phyloP scores from a whole-genome alignment of 129 eudicot species.

The Tagetes erecta region DNA sequence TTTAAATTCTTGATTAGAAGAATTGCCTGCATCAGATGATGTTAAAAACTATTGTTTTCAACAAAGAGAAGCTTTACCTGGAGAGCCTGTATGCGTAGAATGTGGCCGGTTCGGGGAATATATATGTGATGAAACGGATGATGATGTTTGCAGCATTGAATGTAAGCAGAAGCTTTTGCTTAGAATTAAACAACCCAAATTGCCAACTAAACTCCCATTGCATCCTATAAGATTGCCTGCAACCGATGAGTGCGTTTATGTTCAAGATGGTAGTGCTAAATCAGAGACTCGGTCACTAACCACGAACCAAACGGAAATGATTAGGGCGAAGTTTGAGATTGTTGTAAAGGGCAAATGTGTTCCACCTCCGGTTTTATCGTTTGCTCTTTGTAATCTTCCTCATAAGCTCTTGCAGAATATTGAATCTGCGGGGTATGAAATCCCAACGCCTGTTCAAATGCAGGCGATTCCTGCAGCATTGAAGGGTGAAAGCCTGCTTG shows the following conservation, averaged over 20 bases:
- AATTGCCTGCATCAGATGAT: slow-evolving; percentile 51
- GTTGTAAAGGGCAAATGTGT: slow-evolving; percentile 55
- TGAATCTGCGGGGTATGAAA: slow-evolving; percentile 76
- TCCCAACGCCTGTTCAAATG: slow-evolving; percentile 98
- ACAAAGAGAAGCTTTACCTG: slow-evolving; percentile 95
- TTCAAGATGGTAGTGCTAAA: slow-evolving; percentile 44
- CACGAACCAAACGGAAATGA: slow-evolving; percentile 38
- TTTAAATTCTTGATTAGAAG: slow-evolving; percentile 18
- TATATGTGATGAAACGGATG: slow-evolving; percentile 95
- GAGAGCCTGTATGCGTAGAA: slow-evolving; percentile 72
- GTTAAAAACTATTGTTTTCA: slow-evolving; percentile 78
- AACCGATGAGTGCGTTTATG: slow-evolving; percentile 78
- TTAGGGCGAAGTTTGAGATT: slow-evolving; percentile 70
- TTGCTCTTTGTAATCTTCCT: slow-evolving; percentile 65
- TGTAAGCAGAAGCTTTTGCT: slow-evolving; percentile 62
- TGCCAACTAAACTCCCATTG: slow-evolving; percentile 33
- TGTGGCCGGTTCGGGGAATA: slow-evolving; percentile 98
- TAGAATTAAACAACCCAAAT: slow-evolving; percentile 43
- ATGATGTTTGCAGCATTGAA: slow-evolving; percentile 93
- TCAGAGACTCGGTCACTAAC: slow-evolving; percentile 31
- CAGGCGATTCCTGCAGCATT: slow-evolving; percentile 93
- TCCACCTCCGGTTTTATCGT: slow-evolving; percentile 69
- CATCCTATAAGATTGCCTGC: slow-evolving; percentile 57
- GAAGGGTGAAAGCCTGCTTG: slow-evolving; percentile 68
- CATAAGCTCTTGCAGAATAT: slow-evolving; percentile 72